phyloP scores from a whole-genome alignment of 192 early-diverging fungal species.

The Backusella mclennaniae region DNA sequence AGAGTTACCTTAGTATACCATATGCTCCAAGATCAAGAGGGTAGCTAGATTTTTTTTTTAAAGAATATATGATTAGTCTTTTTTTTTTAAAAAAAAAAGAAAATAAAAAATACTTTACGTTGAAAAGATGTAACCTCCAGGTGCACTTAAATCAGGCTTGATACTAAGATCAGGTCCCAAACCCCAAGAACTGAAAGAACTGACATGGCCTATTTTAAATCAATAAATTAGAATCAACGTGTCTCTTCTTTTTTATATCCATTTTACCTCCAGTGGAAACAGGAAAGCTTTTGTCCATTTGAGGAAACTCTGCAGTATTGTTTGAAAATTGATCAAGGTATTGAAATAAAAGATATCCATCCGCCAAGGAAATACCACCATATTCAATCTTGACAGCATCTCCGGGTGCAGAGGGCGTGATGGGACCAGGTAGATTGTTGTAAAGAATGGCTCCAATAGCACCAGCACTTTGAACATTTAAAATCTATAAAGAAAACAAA shows the following conservation, averaged over 20 bases:
- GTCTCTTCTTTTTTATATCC: neutral
- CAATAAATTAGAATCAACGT: neutral
- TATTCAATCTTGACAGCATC: slow-evolving; percentile 39
- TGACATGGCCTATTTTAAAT: slow-evolving; percentile 43
- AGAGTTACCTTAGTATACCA: slow-evolving; percentile 16
- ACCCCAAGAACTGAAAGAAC: slow-evolving; percentile 65
- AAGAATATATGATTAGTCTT: neutral
- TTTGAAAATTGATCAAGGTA: neutral
- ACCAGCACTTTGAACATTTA: slow-evolving; percentile 44
- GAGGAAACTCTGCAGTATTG: slow-evolving; percentile 27
- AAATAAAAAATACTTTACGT: slow-evolving; percentile 39
- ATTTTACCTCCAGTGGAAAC: slow-evolving; percentile 29
- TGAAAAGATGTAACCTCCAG: slow-evolving; percentile 69
- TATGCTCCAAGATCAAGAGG: slow-evolving; percentile 30
- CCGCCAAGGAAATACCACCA: slow-evolving; percentile 36
- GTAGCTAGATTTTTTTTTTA: slow-evolving; percentile 11
- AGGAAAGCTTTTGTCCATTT: slow-evolving; percentile 29
- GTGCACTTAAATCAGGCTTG: slow-evolving; percentile 60
- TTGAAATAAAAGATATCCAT: slow-evolving; percentile 35
- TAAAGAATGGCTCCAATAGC: slow-evolving; percentile 49
- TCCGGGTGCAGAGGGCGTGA: slow-evolving; percentile 21
- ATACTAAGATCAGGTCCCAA: slow-evolving; percentile 59
- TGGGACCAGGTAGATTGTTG: slow-evolving; percentile 38
- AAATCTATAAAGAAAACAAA: slow-evolving; percentile 4
- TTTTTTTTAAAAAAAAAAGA: neutral